phyloP scores from a whole-genome alignment of 257 asterid species.

The Penstemon davidsonii region DNA sequence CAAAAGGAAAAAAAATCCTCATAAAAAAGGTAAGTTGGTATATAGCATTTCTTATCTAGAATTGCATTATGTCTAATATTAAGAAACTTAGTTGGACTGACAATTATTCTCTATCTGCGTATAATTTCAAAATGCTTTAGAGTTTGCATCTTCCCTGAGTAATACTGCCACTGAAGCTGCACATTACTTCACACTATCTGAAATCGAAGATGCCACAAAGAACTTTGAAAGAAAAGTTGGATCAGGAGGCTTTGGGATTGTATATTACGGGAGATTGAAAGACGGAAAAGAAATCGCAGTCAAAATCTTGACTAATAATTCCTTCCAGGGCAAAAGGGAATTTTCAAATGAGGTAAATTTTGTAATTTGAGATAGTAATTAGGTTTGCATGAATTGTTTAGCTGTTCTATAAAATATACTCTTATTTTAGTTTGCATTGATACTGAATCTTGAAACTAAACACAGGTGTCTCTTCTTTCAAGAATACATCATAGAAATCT shows the following conservation, averaged over 20 bases:
- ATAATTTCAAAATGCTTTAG: constrained; percentile 42
- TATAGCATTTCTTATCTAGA: background rate
- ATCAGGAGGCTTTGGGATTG: constrained; percentile 95
- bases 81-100: constrained; percentile 21
- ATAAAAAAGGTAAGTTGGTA: constrained; percentile 51
- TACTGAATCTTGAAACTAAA: constrained; percentile 20
- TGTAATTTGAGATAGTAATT: no score
- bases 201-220: constrained; percentile 79
- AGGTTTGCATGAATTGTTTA: no score
- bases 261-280: constrained; percentile 72
- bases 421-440: background rate
- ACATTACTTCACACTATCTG: constrained; percentile 74
- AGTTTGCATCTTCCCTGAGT: constrained; percentile 52
- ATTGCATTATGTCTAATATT: background rate
- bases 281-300: constrained; percentile 97
- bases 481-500: constrained; percentile 97
- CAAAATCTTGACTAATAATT: constrained; percentile 76
- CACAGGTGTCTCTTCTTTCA: constrained; percentile 97
- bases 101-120: constrained; percentile 15
- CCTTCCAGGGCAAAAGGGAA: constrained; percentile 93
- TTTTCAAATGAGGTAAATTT: constrained; percentile 80
- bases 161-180: constrained; percentile 78
- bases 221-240: constrained; percentile 80
- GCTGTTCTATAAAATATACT: background rate
- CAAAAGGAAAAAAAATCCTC: constrained; percentile 51